Conservation (phyloP, 345 rosid species). For the Gossypium raimondii region DNA sequence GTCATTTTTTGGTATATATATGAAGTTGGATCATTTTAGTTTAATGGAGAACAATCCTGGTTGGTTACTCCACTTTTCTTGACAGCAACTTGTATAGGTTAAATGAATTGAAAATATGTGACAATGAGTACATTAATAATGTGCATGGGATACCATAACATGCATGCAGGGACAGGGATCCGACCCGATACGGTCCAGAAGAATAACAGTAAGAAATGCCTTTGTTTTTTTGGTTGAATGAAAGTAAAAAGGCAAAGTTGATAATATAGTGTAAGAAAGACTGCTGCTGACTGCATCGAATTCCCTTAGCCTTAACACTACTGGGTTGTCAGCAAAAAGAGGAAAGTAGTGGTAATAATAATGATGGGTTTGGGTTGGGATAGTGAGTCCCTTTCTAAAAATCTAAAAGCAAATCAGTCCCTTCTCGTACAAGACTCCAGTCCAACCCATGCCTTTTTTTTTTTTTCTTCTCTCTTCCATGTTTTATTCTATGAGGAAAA, state of each 20-base stretch:
- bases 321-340: neutral
- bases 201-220: conserved; percentile 20
- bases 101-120: neutral
- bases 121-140: neutral
- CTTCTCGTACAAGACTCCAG: conserved; percentile 53
- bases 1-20: neutral
- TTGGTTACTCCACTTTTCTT: conserved; percentile 7
- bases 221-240: conserved; percentile 12
- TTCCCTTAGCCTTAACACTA: conserved; percentile 24
- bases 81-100: neutral
- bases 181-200: neutral
- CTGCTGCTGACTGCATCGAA: conserved; percentile 39
- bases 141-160: neutral
- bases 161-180: neutral
- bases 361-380: conserved; percentile 17
- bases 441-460: conserved; percentile 39
- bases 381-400: conserved; percentile 55
- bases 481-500: neutral
- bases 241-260: conserved; percentile 27
- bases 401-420: conserved; percentile 26
- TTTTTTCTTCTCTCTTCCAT: conserved; percentile 8
- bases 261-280: neutral
- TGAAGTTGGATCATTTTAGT: too few relatives aligned
- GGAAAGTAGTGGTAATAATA: neutral
- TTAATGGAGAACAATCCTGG: neutral